Base-by-base conservation (phyloP, 495 filamentous ascomycete species). In the Hypoxylon lienhwacheense region DNA sequence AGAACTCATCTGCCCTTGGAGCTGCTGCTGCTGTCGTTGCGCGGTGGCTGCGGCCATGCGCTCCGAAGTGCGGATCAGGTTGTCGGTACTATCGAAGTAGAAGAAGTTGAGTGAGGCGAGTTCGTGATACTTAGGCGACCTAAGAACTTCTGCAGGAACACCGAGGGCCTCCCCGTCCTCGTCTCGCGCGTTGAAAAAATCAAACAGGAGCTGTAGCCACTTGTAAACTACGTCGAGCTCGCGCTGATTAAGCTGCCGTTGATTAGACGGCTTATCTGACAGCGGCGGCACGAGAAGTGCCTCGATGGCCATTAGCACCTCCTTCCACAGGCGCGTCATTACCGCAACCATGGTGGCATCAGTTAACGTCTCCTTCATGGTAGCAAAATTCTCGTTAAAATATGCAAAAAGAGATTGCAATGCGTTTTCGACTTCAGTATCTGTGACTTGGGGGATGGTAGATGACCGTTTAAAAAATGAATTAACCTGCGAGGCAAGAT, bases 311-410 rank as follows among this genome's bases (percentile, higher is more conserved):
- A 88, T 82, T 3, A 99, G 78, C 7, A 96, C 91, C 70, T 97
- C 95, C 68, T 99, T 99, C 95, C 95, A 99, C 10, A 99, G 70
- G 29, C 95, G 83, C 17, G 90, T 93, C 95, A 99, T 99, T 49
- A 99, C 91, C 70, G 91, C 88, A 49, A 88, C 81, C 93, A 99
- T 96, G 35, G 95, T 91, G 42, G 89, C 83, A 25, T 87, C 85
- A 1, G 95, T 97, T 21, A 99, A 77, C 1, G 91, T 96, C 68
- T 90, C 83, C 71, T 97, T 96, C 89, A 99, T 93, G 65, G 96
- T 97, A 28, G 90, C 91, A 64, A 99, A 99, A 64, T 99, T 99
- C 67, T 97, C 95, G 66, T 97, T 89, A 65, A 99, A 97, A 67
- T 99, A 99, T 46, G 84, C 83, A 60, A 97, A 95, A n/a, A 99